These are phyloP conservation scores for Vaccinium corymbosum DNA, from an alignment of 148 eudicot species.

Conservation along the genomic window DNA sequence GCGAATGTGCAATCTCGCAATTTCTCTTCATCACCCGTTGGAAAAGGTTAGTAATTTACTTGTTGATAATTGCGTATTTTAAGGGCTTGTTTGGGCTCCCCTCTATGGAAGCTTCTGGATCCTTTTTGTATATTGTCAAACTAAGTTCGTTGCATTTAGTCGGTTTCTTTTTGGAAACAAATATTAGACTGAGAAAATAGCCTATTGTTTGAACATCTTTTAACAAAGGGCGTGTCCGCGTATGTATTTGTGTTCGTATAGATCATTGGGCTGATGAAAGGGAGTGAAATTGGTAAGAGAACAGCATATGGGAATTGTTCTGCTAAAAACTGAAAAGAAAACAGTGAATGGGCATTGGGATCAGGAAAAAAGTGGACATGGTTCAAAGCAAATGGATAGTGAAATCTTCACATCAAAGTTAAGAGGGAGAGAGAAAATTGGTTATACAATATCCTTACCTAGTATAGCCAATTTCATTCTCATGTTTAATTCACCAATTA, in stretches of 20 bases:
- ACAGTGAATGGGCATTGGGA: neutral
- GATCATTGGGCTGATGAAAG: neutral
- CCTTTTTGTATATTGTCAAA: neutral
- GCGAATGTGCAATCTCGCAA: conserved; percentile 43
- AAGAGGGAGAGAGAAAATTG: neutral
- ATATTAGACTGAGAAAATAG: neutral
- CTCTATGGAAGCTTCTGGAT: neutral
- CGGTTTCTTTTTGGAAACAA: neutral
- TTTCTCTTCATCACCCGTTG: conserved; percentile 30
- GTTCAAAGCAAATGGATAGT: neutral
- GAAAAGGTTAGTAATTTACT: conserved; percentile 39
- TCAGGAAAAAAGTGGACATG: neutral
- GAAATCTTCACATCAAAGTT: neutral
- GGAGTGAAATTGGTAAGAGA: neutral
- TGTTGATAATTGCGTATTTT: neutral
- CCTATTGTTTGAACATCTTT: neutral
- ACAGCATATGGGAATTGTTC: neutral
- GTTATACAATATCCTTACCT: too few relatives aligned
- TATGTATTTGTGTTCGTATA: neutral
- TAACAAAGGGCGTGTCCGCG: neutral
- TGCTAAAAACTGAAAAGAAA: neutral
- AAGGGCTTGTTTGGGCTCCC: neutral
- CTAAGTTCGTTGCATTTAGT: neutral
- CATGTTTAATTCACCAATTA: neutral
- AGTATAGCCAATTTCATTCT: neutral